A percentile compares a stretch with the other conserved stretches of the same genome.
Conservation (phyloP, 768 basidiomycete genomes). For the Pisolithus marmoratus region DNA sequence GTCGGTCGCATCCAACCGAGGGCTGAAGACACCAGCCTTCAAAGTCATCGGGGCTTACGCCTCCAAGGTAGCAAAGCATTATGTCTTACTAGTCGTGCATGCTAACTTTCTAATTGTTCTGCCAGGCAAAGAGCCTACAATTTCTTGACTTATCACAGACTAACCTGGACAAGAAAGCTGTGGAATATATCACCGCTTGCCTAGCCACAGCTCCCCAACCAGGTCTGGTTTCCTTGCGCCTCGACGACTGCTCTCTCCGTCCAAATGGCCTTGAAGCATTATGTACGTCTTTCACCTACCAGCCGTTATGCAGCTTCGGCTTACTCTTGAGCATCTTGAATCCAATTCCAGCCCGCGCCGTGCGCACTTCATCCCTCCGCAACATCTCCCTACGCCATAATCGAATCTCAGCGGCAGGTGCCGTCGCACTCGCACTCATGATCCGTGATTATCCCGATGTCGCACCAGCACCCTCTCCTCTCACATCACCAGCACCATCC, state of each 20-base stretch:
- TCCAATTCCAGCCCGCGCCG: slow-evolving; percentile 56
- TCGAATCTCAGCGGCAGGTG: slow-evolving; percentile 76
- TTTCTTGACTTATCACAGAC: slow-evolving; percentile 92
- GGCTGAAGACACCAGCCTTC: slow-evolving; percentile 73
- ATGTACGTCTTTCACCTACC: slow-evolving; percentile 45
- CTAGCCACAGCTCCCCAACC: slow-evolving; percentile 36
- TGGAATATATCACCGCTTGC: slow-evolving; percentile 76
- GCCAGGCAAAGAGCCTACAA: slow-evolving; percentile 66
- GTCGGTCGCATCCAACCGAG: slow-evolving; percentile 81
- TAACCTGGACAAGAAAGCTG: slow-evolving; percentile 71
- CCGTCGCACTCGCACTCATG: slow-evolving; percentile 91
- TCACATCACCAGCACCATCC: slow-evolving; percentile 11
- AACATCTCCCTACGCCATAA: slow-evolving; percentile 92
- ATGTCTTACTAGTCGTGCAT: neutral
- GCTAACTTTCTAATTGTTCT: neutral
- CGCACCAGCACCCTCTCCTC: slow-evolving; percentile 29
- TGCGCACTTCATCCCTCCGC: slow-evolving; percentile 76
- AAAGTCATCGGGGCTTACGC: slow-evolving; percentile 75
- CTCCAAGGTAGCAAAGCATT: slow-evolving; percentile 45
- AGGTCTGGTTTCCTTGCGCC: slow-evolving; percentile 69
- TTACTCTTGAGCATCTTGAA: neutral
- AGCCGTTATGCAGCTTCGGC: neutral
- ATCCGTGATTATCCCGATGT: slow-evolving; percentile 93
- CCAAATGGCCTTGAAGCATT: slow-evolving; percentile 73
- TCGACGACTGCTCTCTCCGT: slow-evolving; percentile 82